Evolutionary conservation across 2,329 filamentous ascomycete species (phyloP).

Genomic region (Trichoderma sp.): DNA sequence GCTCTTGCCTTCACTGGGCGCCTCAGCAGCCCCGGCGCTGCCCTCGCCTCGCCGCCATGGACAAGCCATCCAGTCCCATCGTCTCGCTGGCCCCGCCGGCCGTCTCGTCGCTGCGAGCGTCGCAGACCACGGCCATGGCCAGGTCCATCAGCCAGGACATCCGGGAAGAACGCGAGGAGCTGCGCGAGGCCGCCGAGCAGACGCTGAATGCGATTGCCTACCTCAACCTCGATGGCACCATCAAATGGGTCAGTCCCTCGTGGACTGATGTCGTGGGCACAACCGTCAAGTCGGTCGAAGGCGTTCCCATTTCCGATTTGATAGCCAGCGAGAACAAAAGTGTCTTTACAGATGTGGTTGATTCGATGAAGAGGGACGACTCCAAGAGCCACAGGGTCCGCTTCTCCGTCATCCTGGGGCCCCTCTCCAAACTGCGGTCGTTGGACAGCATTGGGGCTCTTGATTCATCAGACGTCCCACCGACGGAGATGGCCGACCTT

Average conservation of each 20-base stretch:
- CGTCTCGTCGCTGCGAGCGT: slow-evolving; percentile 56
- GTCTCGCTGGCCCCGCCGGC: slow-evolving; percentile 54
- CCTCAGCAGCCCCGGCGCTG: slow-evolving; percentile 23
- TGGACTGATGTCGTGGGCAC: slow-evolving; percentile 94
- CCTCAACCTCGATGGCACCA: slow-evolving; percentile 83
- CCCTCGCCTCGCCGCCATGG: slow-evolving; percentile 46
- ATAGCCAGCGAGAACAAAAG: slow-evolving; percentile 77
- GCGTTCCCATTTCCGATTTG: slow-evolving; percentile 77
- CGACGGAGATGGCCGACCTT: slow-evolving; percentile 65
- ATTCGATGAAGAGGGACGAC: slow-evolving; percentile 90
- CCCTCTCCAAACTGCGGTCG: slow-evolving; percentile 66
- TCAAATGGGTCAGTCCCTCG: slow-evolving; percentile 95
- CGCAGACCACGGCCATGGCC: slow-evolving; percentile 59
- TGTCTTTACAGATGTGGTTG: slow-evolving; percentile 80
- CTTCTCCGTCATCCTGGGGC: slow-evolving; percentile 73
- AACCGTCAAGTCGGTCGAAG: slow-evolving; percentile 70
- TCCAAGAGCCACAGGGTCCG: slow-evolving; percentile 88
- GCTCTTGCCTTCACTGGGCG: slow-evolving; percentile 24
- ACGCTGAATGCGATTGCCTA: slow-evolving; percentile 96
- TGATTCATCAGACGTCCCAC: slow-evolving; percentile 43
- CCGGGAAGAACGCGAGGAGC: slow-evolving; percentile 87
- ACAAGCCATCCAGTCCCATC: slow-evolving; percentile 42
- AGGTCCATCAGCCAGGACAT: slow-evolving; percentile 84
- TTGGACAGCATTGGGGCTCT: slow-evolving; percentile 47
- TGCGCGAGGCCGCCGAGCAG: slow-evolving; percentile 94